These are phyloP conservation scores for Rhizopogon salebrosus DNA, from an alignment of 768 basidiomycete genomes.

Conservation along the genomic window DNA sequence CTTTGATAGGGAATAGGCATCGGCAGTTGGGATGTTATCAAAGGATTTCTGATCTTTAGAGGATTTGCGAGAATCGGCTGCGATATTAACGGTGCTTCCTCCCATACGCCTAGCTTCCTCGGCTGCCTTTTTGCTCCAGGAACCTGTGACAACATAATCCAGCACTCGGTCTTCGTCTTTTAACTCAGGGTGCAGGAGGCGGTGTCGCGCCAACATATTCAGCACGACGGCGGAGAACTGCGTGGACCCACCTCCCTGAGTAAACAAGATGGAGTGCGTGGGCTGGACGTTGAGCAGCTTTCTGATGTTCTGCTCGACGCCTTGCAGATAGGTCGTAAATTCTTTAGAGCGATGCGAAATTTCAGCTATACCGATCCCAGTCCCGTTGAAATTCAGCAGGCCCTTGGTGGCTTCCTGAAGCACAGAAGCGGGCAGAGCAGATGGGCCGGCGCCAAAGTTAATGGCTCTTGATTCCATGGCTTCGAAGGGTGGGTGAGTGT, in stretches of 20 bases:
- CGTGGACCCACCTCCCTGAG: conserved; percentile 88
- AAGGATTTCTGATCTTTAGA: conserved; percentile 67
- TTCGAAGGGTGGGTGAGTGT: not conserved
- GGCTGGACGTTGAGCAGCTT: conserved; percentile 75
- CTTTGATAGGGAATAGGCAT: conserved; percentile 69
- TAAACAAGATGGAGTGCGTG: conserved; percentile 84
- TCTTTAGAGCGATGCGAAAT: conserved; percentile 93
- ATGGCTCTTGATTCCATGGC: conserved; percentile 44
- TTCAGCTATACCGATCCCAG: conserved; percentile 94
- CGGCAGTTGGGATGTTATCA: conserved; percentile 73
- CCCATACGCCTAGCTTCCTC: conserved; percentile 76
- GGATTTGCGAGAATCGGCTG: conserved; percentile 58
- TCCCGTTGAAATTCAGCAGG: conserved; percentile 84
- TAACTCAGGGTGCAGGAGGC: conserved; percentile 63
- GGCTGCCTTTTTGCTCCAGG: conserved; percentile 84
- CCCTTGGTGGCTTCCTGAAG: conserved; percentile 78
- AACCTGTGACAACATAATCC: conserved; percentile 92
- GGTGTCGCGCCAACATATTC: conserved; percentile 85
- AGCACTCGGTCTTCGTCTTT: conserved; percentile 50
- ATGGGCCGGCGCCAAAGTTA: conserved; percentile 96
- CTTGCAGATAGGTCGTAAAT: conserved; percentile 65
- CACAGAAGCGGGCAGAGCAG: conserved; percentile 82
- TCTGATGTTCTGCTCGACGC: conserved; percentile 63
- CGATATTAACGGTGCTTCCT: conserved; percentile 58
- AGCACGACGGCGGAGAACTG: conserved; percentile 92